A percentile compares a stretch with the other conserved stretches of the same genome.
Evolutionary conservation across 192 early-diverging fungal genomes (phyloP).

Genomic region (Rhizophagus clarus): DNA sequence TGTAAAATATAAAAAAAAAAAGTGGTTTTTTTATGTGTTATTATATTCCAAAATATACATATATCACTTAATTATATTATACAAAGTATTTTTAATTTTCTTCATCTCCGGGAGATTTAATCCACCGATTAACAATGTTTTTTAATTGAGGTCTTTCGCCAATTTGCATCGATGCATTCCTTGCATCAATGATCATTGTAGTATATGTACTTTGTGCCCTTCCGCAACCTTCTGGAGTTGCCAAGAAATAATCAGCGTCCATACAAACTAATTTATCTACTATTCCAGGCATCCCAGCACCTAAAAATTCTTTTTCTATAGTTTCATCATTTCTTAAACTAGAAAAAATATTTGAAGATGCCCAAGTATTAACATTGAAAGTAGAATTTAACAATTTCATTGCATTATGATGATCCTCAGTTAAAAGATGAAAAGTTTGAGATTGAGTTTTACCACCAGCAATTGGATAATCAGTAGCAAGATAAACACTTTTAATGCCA

Average conservation of each 20-base stretch:
- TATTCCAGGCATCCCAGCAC: background rate
- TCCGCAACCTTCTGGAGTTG: background rate
- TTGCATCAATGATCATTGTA: background rate
- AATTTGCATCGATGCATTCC: background rate
- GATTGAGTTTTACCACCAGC: background rate
- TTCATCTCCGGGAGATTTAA: background rate
- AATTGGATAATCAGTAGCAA: conserved; percentile 36
- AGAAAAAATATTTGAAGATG: background rate
- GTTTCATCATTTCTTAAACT: background rate
- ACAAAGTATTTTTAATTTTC: no score
- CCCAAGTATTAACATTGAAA: background rate
- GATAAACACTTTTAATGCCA: conserved; percentile 27
- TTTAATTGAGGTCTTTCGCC: background rate
- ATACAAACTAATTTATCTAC: conserved; percentile 5
- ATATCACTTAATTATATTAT: no score
- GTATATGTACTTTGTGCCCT: background rate
- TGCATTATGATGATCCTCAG: conserved; percentile 21
- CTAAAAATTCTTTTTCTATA: background rate
- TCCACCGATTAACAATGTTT: background rate
- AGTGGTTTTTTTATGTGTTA: no score
- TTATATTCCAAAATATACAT: no score
- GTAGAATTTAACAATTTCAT: background rate
- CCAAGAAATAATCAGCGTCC: background rate
- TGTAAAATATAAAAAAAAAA: no score
- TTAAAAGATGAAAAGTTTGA: conserved; percentile 3